Conservation (phyloP, 306 rosid species). For the Oxytropis ochrocephala region DNA sequence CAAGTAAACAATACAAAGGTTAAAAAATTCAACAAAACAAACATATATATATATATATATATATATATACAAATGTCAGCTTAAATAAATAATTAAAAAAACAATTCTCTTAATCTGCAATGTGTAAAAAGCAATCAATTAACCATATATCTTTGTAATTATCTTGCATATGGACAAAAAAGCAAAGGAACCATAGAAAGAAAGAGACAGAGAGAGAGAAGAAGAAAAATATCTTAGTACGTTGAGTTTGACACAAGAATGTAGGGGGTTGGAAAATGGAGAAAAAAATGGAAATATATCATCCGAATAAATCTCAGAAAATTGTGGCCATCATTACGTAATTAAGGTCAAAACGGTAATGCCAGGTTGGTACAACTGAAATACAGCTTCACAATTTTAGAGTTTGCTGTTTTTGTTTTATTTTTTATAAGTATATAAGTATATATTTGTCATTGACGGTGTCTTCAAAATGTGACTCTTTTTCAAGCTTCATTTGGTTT, state of each 20-base stretch:
- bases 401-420: slow-evolving; percentile 7
- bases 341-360: slow-evolving; percentile 9
- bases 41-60: too few species aligned
- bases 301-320: slow-evolving; percentile 32
- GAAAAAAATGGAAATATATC: slow-evolving; percentile 25
- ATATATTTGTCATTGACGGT: slow-evolving; percentile 24
- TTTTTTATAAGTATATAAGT: too few species aligned
- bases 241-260: slow-evolving; percentile 30
- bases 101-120: too few species aligned
- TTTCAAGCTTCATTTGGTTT: background rate
- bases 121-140: too few species aligned
- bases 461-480: too few species aligned
- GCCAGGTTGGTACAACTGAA: slow-evolving; percentile 25
- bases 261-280: slow-evolving; percentile 23
- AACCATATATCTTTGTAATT: too few species aligned
- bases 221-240: slow-evolving; percentile 14
- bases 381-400: slow-evolving; percentile 25
- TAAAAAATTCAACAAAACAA: too few species aligned
- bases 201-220: background rate
- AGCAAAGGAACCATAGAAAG: background rate
- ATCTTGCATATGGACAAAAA: too few species aligned
- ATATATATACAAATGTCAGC: too few species aligned
- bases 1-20: too few species aligned
- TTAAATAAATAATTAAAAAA: too few species aligned
- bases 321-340: background rate